These are phyloP conservation scores for Ophiosphaerella herpotricha DNA, from an alignment of 2,329 filamentous ascomycete species.

Conservation along the genomic window DNA sequence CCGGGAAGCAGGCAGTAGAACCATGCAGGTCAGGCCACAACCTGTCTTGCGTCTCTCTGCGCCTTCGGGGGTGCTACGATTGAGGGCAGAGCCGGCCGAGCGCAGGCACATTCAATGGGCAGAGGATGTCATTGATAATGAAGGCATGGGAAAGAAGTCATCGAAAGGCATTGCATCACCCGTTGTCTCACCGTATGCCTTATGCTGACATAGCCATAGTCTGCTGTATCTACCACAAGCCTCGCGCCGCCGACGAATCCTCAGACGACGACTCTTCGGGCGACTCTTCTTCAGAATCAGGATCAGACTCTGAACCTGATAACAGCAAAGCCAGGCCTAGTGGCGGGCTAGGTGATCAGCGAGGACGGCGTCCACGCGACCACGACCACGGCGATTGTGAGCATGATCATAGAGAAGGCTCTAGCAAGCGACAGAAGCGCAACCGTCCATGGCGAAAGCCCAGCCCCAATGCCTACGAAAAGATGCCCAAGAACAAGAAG, in stretches of 20 bases:
- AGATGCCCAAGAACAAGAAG: constrained; percentile 63
- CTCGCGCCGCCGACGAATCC: constrained; percentile 71
- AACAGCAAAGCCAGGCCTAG: constrained; percentile 54
- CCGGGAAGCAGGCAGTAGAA: constrained; percentile 26
- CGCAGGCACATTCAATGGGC: constrained; percentile 83
- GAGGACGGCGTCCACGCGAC: constrained; percentile 30
- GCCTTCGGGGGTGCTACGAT: constrained; percentile 44
- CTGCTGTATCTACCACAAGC: constrained; percentile 98
- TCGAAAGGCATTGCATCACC: constrained; percentile 73
- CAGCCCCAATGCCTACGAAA: constrained; percentile 83
- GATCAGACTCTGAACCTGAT: constrained; percentile 61
- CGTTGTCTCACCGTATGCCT: not conserved
- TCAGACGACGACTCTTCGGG: constrained; percentile 69
- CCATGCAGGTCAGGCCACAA: constrained; percentile 31
- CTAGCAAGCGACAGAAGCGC: constrained; percentile 45
- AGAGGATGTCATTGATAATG: constrained; percentile 91
- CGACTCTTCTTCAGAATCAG: constrained; percentile 58
- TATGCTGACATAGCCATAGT: constrained; percentile 58
- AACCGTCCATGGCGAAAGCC: constrained; percentile 55
- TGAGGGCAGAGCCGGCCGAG: constrained; percentile 49
- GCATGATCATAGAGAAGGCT: constrained; percentile 48
- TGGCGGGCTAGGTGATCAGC: constrained; percentile 29
- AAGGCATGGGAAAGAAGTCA: constrained; percentile 89
- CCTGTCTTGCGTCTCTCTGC: constrained; percentile 40
- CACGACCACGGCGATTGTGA: constrained; percentile 41